Conservation (phyloP, 1,284 basidiomycete species). For the Irpex rosettiformis region DNA sequence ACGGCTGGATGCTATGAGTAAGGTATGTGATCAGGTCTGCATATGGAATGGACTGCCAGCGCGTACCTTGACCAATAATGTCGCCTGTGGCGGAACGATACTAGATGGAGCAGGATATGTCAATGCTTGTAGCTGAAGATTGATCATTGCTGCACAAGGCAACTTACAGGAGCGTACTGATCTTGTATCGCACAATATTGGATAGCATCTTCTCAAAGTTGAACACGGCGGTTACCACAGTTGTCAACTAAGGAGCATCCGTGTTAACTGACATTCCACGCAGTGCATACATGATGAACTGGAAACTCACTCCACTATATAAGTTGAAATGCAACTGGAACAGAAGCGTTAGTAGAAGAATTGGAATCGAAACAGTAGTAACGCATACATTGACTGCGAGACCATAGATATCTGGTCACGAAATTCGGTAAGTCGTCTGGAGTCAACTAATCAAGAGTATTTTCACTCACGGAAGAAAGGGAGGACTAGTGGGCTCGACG, state of each 20-base stretch:
- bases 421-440: not conserved
- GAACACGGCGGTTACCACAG: constrained; percentile 70
- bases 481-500: constrained; percentile 19
- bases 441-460: too few species aligned
- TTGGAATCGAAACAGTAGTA: constrained; percentile 47
- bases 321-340: constrained; percentile 5
- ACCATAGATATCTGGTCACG: not conserved
- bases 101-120: constrained; percentile 33
- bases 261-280: not conserved
- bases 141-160: not conserved
- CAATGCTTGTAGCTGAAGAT: constrained; percentile 21
- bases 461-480: constrained; percentile 36
- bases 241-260: constrained; percentile 16
- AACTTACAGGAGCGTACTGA: constrained; percentile 56
- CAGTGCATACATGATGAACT: constrained; percentile 9
- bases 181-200: constrained; percentile 60
- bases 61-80: constrained; percentile 54
- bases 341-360: not conserved
- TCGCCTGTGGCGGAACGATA: constrained; percentile 65
- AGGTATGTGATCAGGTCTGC: constrained; percentile 1
- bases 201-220: constrained; percentile 62
- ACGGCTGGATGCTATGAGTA: constrained; percentile 55
- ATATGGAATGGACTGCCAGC: not conserved
- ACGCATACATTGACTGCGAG: constrained; percentile 46
- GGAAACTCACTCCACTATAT: constrained; percentile 1